Conservation (phyloP, 2,329 filamentous ascomycete genomes). For the Domatiomyces catenatus region DNA sequence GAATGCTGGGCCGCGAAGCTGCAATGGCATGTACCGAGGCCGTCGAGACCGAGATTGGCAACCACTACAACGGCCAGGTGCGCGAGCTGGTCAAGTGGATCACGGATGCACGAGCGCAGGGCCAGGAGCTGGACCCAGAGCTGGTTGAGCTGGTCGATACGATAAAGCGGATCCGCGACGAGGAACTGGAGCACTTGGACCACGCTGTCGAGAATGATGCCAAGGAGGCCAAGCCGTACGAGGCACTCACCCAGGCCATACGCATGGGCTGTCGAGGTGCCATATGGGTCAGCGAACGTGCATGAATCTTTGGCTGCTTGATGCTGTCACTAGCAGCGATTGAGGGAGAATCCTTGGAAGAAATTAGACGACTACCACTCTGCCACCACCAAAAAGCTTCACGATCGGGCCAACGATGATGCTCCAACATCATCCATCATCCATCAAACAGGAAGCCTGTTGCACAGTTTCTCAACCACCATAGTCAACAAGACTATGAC, state of each 20-base stretch:
- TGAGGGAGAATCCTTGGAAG: neutral
- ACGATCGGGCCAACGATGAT: neutral
- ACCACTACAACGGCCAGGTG: conserved; percentile 90
- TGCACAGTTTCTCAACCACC: neutral
- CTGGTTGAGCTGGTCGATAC: conserved; percentile 56
- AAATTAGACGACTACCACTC: neutral
- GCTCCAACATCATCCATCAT: neutral
- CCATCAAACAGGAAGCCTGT: neutral
- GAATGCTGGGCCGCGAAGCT: conserved; percentile 74
- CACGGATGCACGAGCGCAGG: conserved; percentile 55
- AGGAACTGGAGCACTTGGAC: conserved; percentile 93
- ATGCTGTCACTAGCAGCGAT: neutral
- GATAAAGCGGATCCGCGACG: conserved; percentile 73
- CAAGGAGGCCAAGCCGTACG: conserved; percentile 77
- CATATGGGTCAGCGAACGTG: conserved; percentile 61
- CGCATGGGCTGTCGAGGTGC: conserved; percentile 78
- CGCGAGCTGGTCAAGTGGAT: conserved; percentile 68
- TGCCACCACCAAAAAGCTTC: neutral
- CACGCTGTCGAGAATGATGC: conserved; percentile 88
- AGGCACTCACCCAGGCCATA: conserved; percentile 73
- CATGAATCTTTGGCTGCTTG: neutral
- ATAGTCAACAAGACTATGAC: neutral
- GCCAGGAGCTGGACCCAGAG: conserved; percentile 68
- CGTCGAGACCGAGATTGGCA: conserved; percentile 93
- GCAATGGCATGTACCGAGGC: conserved; percentile 98